These are phyloP conservation scores for Botryotinia narcissicola DNA, from an alignment of 2,329 filamentous ascomycete genomes.

Conservation along the genomic window DNA sequence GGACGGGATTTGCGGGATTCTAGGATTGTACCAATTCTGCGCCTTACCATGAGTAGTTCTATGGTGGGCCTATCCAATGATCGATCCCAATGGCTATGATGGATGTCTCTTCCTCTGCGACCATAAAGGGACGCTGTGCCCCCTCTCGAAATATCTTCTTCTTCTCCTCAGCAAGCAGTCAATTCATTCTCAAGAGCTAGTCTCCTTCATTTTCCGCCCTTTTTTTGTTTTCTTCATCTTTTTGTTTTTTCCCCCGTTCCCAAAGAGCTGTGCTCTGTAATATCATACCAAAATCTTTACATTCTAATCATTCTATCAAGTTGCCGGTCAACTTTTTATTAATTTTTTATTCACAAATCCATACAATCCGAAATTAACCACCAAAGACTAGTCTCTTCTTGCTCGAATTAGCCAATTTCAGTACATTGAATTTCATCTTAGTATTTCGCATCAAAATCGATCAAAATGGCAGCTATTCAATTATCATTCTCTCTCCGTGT, in stretches of 20 bases:
- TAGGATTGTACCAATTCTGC: not conserved
- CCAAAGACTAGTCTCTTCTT: slow-evolving; percentile 40
- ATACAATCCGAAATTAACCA: slow-evolving; percentile 18
- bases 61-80: slow-evolving; percentile 17
- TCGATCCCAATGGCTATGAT: slow-evolving; percentile 12
- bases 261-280: slow-evolving; percentile 55
- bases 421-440: slow-evolving; percentile 33
- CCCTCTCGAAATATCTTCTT: slow-evolving; percentile 33
- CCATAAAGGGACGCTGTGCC: slow-evolving; percentile 34
- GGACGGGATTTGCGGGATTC: slow-evolving; percentile 1
- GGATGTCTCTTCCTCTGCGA: slow-evolving; percentile 10
- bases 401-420: slow-evolving; percentile 40
- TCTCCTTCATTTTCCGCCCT: slow-evolving; percentile 48
- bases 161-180: slow-evolving; percentile 64
- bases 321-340: slow-evolving; percentile 53
- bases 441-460: slow-evolving; percentile 41
- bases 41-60: slow-evolving; percentile 16
- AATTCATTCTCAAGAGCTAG: slow-evolving; percentile 50
- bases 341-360: slow-evolving; percentile 54
- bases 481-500: slow-evolving; percentile 95
- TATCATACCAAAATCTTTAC: slow-evolving; percentile 39
- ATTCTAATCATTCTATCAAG: slow-evolving; percentile 40
- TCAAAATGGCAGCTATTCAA: slow-evolving; percentile 84
- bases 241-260: slow-evolving; percentile 38
- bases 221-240: slow-evolving; percentile 47